Conservation (phyloP, 2,329 filamentous ascomycete genomes). For the Aspergillus sp. region DNA sequence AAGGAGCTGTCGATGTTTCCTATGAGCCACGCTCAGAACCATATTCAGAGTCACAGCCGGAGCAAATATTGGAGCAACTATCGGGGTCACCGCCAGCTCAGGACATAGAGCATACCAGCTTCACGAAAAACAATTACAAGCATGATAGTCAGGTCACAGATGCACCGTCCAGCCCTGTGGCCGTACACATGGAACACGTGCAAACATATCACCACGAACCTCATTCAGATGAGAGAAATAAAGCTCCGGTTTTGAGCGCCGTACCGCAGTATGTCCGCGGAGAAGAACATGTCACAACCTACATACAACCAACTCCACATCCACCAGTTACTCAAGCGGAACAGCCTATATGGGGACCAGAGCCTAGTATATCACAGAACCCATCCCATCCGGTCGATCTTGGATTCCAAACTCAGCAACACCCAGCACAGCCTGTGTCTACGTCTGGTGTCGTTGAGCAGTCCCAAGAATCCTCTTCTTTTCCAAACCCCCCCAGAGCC, state of each 20-base stretch:
- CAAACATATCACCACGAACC: slow-evolving; percentile 1
- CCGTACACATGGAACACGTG: not conserved
- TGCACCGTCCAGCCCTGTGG: not conserved
- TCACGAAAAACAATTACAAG: not conserved
- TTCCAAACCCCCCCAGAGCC: slow-evolving; percentile 8
- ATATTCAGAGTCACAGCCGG: not conserved
- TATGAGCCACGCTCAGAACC: not conserved
- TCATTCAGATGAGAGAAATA: not conserved
- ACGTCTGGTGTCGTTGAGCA: slow-evolving; percentile 25
- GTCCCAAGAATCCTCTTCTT: slow-evolving; percentile 32
- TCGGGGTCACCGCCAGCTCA: slow-evolving; percentile 4
- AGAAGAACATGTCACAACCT: slow-evolving; percentile 37
- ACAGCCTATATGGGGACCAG: slow-evolving; percentile 7
- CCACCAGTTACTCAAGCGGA: slow-evolving; percentile 10
- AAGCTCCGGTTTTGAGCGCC: slow-evolving; percentile 24
- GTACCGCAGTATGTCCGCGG: slow-evolving; percentile 43
- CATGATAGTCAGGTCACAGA: not conserved
- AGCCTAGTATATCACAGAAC: slow-evolving; percentile 3
- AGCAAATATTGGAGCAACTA: not conserved
- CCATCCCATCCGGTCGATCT: not conserved
- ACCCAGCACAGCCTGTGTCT: slow-evolving; percentile 38
- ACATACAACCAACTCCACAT: slow-evolving; percentile 16
- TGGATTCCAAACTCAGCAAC: slow-evolving; percentile 5
- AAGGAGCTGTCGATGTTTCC: not conserved
- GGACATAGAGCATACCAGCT: slow-evolving; percentile 1